Conservation (phyloP, 768 basidiomycete genomes). For the Sarcodon sp. region DNA sequence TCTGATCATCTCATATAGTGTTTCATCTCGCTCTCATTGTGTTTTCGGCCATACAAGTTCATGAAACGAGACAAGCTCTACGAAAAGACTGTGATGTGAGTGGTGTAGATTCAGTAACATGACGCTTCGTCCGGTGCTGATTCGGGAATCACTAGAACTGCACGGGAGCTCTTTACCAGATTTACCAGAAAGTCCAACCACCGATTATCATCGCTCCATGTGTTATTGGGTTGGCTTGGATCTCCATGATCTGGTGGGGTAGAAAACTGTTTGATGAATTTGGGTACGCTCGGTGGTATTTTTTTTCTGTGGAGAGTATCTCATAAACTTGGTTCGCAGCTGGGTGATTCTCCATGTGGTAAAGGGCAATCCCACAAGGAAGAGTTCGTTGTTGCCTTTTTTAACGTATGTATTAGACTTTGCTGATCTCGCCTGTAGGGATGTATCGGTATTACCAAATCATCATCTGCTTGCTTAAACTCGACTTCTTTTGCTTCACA, state of each 20-base stretch:
- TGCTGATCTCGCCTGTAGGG: constrained; percentile 25
- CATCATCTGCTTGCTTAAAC: constrained; percentile 78
- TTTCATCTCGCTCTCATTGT: constrained; percentile 73
- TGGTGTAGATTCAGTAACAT: too few species aligned
- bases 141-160: constrained; percentile 24
- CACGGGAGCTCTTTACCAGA: constrained; percentile 29
- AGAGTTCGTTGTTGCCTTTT: constrained; percentile 30
- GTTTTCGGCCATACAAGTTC: constrained; percentile 64
- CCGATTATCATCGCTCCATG: constrained; percentile 65
- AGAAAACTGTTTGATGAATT: constrained; percentile 69
- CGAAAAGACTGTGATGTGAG: constrained; percentile 33
- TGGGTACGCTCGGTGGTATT: constrained; percentile 36
- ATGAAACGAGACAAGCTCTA: constrained; percentile 33
- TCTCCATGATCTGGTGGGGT: constrained; percentile 55
- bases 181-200: constrained; percentile 48
- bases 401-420: constrained; percentile 1
- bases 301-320: neutral
- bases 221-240: constrained; percentile 54
- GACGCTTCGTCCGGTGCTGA: neutral
- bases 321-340: constrained; percentile 20
- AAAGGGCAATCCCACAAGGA: constrained; percentile 76
- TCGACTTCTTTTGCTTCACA: constrained; percentile 80
- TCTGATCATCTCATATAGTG: constrained; percentile 23
- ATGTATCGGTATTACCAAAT: constrained; percentile 89
- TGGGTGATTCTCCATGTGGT: constrained; percentile 91